phyloP scores from a whole-genome alignment of 2,329 filamentous ascomycete genomes.

The Epichloe sp. region DNA sequence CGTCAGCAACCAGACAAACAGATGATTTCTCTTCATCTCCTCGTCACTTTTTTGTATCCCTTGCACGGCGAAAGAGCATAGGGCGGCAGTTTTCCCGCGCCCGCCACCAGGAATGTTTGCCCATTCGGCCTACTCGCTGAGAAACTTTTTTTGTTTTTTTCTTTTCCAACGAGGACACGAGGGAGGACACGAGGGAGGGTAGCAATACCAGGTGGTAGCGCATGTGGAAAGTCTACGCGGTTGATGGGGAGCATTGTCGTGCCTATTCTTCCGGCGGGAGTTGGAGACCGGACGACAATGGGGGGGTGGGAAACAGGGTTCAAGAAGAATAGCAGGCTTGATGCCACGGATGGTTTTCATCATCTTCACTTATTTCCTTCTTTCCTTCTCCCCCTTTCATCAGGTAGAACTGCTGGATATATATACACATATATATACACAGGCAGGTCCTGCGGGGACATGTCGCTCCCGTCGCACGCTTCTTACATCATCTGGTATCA shows the following conservation, averaged over 20 bases:
- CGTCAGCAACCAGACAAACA: slow-evolving; percentile 1
- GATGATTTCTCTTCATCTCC: background rate
- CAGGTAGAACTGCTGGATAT: background rate
- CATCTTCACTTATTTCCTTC: background rate
- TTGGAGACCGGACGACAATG: background rate
- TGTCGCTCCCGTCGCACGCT: too few relatives aligned
- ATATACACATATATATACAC: too few relatives aligned
- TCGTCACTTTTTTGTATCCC: background rate
- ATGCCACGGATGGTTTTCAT: background rate
- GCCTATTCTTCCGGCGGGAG: background rate
- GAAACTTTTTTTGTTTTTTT: background rate
- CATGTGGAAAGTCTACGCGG: background rate
- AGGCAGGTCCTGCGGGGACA: too few relatives aligned
- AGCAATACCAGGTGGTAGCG: background rate
- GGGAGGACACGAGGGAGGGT: too few relatives aligned
- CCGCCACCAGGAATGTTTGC: too few relatives aligned
- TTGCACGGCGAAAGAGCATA: too few relatives aligned
- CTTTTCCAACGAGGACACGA: too few relatives aligned
- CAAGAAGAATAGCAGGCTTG: background rate
- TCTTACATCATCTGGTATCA: too few relatives aligned
- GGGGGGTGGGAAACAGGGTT: too few relatives aligned
- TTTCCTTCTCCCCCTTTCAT: background rate
- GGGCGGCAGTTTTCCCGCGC: too few relatives aligned
- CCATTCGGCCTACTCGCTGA: background rate
- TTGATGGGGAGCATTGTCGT: background rate